Percentiles rank a stretch among this genome's conserved stretches.
Evolutionary conservation across 768 basidiomycete genomes (phyloP).

Genomic region (Suillus subalutaceus): DNA sequence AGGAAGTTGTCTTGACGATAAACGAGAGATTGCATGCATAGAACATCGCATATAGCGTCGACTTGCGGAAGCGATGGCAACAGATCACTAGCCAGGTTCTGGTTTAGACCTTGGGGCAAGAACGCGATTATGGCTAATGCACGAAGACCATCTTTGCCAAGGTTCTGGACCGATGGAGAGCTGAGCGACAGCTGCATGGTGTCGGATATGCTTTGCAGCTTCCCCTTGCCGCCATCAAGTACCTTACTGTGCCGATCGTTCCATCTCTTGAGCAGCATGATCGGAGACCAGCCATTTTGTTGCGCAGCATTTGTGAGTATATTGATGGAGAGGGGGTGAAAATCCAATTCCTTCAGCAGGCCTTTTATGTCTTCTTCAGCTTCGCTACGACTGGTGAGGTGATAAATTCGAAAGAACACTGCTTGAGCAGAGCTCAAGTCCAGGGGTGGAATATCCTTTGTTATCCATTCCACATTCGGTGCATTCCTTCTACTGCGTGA

Average conservation of each 20-base stretch:
- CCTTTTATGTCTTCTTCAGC: neutral
- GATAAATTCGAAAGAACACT: neutral
- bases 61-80: too few species aligned
- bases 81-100: too few species aligned
- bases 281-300: neutral
- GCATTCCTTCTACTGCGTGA: neutral
- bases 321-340: neutral
- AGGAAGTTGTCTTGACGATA: too few species aligned
- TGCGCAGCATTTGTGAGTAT: constrained; percentile 1
- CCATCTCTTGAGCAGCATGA: neutral
- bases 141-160: too few species aligned
- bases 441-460: neutral
- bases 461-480: neutral
- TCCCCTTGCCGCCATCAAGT: too few species aligned
- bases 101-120: too few species aligned
- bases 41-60: too few species aligned
- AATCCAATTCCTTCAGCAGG: too few species aligned
- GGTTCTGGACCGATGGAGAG: too few species aligned
- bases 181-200: neutral
- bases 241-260: too few species aligned
- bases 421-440: neutral
- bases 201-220: neutral
- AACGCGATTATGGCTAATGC: too few species aligned
- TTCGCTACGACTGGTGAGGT: neutral
- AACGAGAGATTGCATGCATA: too few species aligned